Percentiles rank a stretch among this genome's conserved stretches.
Conservation (phyloP, 352 stramenopile genomes). For the Globisporangium spiculum region DNA sequence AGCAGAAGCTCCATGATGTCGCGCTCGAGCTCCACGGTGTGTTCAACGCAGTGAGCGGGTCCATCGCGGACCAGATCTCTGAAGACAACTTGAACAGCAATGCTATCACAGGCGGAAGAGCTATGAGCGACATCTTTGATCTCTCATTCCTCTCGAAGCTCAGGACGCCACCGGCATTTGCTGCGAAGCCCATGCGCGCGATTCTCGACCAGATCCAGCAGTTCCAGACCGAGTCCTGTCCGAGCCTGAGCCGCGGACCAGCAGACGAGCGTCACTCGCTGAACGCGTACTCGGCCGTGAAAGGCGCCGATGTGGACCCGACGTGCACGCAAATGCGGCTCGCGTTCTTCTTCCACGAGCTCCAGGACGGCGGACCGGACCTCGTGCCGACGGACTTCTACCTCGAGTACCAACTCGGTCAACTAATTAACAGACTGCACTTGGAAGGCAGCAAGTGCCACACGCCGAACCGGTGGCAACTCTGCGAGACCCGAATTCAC, state of each 20-base stretch:
- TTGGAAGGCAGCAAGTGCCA: constrained; percentile 80
- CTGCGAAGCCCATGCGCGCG: neutral
- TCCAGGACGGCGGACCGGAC: constrained; percentile 62
- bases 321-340: constrained; percentile 63
- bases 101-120: neutral
- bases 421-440: constrained; percentile 49
- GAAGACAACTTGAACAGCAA: neutral
- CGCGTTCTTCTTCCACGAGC: constrained; percentile 82
- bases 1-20: constrained; percentile 45
- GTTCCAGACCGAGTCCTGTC: constrained; percentile 18
- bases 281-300: constrained; percentile 19
- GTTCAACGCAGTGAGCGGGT: constrained; percentile 9
- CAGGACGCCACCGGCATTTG: neutral
- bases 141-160: constrained; percentile 3
- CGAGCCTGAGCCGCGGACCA: constrained; percentile 7
- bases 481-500: constrained; percentile 71
- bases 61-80: neutral
- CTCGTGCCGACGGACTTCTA: constrained; percentile 65
- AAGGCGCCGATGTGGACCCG: constrained; percentile 63
- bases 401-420: constrained; percentile 76
- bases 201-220: constrained; percentile 17
- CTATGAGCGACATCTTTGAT: constrained; percentile 20
- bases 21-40: constrained; percentile 41
- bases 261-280: constrained; percentile 16
- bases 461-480: constrained; percentile 78